phyloP scores from a whole-genome alignment of 495 filamentous ascomycete genomes.

The Hypomontagnella submonticulosa region DNA sequence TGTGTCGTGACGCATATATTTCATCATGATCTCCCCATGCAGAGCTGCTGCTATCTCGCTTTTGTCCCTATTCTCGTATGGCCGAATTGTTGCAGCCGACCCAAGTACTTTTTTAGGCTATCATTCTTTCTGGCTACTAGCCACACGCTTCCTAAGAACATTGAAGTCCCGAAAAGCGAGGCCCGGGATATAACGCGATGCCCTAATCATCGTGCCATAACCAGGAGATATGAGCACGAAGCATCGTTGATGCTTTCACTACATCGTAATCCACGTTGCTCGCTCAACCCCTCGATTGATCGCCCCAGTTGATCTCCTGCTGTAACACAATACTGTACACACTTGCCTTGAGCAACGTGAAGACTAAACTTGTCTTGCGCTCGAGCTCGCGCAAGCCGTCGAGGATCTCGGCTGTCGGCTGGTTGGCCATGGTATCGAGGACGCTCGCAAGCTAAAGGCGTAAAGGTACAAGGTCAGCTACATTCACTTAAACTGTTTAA shows the following conservation, averaged over 20 bases:
- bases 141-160: no score
- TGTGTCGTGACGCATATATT: not conserved
- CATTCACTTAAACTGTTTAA: not conserved
- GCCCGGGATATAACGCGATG: not conserved
- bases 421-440: conserved; percentile 69
- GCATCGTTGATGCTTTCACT: not conserved
- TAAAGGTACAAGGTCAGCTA: conserved; percentile 9
- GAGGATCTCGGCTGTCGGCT: conserved; percentile 75
- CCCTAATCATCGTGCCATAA: not conserved
- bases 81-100: no score
- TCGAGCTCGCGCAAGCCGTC: conserved; percentile 90
- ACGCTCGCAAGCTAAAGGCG: conserved; percentile 65
- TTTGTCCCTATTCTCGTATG: not conserved
- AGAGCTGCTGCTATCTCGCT: not conserved
- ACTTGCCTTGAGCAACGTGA: conserved; percentile 95
- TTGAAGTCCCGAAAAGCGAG: no score
- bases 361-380: conserved; percentile 92
- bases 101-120: no score
- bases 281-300: conserved; percentile 51
- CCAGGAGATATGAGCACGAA: not conserved
- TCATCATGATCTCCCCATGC: not conserved
- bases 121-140: no score
- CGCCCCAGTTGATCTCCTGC: conserved; percentile 84
- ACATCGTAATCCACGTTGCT: not conserved
- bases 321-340: conserved; percentile 98